Evolutionary conservation across 2,329 filamentous ascomycete genomes (phyloP), one percentile per base, ranked within the genome.

Genomic region (Volutella citrinella): DNA sequence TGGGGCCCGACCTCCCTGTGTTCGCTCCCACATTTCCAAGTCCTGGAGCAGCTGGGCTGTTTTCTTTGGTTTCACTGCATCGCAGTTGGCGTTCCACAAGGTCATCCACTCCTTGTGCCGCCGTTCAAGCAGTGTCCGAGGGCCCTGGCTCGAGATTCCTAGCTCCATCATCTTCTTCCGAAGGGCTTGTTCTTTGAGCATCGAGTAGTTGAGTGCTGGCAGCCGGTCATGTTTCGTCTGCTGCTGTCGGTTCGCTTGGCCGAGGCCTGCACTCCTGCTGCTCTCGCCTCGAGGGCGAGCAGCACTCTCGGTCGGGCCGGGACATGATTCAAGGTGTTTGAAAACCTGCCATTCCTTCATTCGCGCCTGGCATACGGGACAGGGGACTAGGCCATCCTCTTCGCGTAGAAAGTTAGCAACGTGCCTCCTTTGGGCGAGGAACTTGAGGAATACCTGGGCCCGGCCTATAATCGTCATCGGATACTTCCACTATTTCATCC

Each of bases 81-180:
- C 93, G 63, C 89, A 95, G 57, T 98, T 98, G 10, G 94, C 87
- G 59, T 98, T 98, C 84, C 88, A 96, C 13, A 98, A 66, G 22
- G 93, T 96, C 32, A 93, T 74, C 90, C 90, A 98, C 61, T 98
- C 93, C 16, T 78, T 87, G 54, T 97, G 90, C 13, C 94, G 78
- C 46, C 74, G 77, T 56, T 91, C 84, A 34, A 97, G 69, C 2
- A 90, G 69, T 27, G 73, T 66, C 27, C 83, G 83, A 1, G 73
- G 62, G 1, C 93, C 93, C 40, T 66, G 70, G 9, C 72, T 75
- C 0, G 87, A 82, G 36, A 97, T 81, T 2, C 90, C 88, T 2
- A 93, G 69, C 4, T 95, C 88, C 13, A 69, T 60, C 25, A 98
- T 67, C 62, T 95, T 97, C 55, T 87, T 93, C 30, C 82, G 78